Evolutionary conservation across 805 yeast species (phyloP).

Genomic region (Blastobotrys muscicola): DNA sequence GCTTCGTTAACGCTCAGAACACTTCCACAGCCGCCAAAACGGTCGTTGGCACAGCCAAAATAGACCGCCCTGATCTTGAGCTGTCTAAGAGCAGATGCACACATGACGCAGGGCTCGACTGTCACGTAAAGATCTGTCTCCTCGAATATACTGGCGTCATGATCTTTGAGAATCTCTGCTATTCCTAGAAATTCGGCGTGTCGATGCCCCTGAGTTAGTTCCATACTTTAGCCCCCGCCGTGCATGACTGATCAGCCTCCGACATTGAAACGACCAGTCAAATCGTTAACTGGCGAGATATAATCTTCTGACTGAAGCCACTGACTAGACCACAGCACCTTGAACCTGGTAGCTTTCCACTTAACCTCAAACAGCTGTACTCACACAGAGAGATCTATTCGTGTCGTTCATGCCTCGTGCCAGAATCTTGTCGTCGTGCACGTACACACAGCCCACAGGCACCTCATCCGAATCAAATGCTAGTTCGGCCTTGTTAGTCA

Average conservation of each 20-base stretch:
- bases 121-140: constrained; percentile 77
- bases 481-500: constrained; percentile 36
- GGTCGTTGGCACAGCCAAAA: constrained; percentile 89
- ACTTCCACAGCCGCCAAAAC: constrained; percentile 96
- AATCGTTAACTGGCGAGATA: too few relatives aligned
- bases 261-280: too few relatives aligned
- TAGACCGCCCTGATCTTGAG: constrained; percentile 62
- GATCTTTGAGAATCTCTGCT: constrained; percentile 36
- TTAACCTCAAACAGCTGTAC: too few relatives aligned
- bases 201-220: constrained; percentile 49
- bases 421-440: constrained; percentile 42
- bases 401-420: constrained; percentile 82
- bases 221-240: too few relatives aligned
- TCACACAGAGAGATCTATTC: constrained; percentile 57
- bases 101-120: constrained; percentile 97
- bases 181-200: constrained; percentile 92
- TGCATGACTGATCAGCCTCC: too few relatives aligned
- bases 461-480: constrained; percentile 66
- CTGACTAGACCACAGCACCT: too few relatives aligned
- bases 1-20: constrained; percentile 55
- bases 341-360: too few relatives aligned
- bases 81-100: constrained; percentile 86
- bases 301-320: too few relatives aligned
- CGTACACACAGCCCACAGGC: constrained; percentile 78
- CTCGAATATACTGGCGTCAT: constrained; percentile 31